These are phyloP conservation scores for Setaria italica DNA, from an alignment of 202 grass and related monocot species.

Conservation along the genomic window DNA sequence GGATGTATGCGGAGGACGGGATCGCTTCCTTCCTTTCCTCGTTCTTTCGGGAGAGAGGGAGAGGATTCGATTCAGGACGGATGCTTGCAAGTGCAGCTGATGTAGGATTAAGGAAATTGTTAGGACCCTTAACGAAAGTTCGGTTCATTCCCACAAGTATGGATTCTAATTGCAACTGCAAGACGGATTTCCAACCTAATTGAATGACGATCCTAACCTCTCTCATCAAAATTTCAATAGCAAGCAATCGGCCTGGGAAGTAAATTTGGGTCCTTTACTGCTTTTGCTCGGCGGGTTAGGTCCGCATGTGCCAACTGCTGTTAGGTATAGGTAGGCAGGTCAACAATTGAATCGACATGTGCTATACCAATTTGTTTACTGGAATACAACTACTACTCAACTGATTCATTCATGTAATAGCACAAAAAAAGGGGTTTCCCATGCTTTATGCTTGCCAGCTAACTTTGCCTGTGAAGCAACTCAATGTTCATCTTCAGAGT, in stretches of 20 bases:
- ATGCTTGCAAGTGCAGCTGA: background rate
- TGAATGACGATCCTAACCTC: background rate
- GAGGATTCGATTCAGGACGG: background rate
- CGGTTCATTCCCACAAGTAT: background rate
- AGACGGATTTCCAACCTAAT: background rate
- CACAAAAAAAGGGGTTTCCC: background rate
- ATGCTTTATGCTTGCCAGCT: constrained; percentile 20
- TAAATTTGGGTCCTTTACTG: constrained; percentile 27
- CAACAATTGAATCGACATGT: background rate
- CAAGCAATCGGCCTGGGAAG: background rate
- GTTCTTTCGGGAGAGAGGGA: background rate
- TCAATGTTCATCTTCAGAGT: constrained; percentile 18
- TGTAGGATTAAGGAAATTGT: background rate
- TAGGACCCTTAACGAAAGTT: background rate
- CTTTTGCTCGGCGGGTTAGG: constrained; percentile 11
- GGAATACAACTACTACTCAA: background rate
- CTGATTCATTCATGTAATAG: background rate
- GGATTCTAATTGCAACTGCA: constrained; percentile 4
- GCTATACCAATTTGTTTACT: background rate
- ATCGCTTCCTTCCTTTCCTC: background rate
- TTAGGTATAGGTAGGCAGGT: constrained; percentile 13
- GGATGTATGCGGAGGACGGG: constrained; percentile 2
- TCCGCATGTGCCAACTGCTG: constrained; percentile 24
- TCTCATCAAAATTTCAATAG: background rate
- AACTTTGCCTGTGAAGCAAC: background rate